A percentile compares a stretch with the other conserved stretches of the same genome.
Evolutionary conservation across 352 stramenopile species (phyloP).

Genomic region (Phytopythium montanum): DNA sequence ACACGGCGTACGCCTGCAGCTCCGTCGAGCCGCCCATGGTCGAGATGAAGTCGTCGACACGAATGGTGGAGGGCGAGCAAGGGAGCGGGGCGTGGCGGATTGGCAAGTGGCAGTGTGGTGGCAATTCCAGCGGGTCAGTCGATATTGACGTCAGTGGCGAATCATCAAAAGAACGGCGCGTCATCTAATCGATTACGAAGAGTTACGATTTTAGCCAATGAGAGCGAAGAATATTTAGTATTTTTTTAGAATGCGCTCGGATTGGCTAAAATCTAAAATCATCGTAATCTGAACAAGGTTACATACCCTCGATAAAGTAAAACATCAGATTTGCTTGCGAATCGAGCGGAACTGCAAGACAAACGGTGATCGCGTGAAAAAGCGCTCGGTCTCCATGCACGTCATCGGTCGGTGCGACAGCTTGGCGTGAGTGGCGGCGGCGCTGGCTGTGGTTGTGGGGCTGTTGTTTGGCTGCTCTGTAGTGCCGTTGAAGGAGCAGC

Average conservation of each 20-base stretch:
- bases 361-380: conserved; percentile 4
- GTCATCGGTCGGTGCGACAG: background rate
- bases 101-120: background rate
- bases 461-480: no score
- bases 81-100: background rate
- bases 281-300: background rate
- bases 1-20: conserved; percentile 28
- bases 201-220: conserved; percentile 22
- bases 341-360: background rate
- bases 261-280: background rate
- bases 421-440: background rate
- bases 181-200: conserved; percentile 16
- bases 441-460: background rate
- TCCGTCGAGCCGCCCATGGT: conserved; percentile 24
- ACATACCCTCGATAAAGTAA: background rate
- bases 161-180: background rate
- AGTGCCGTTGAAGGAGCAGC: no score
- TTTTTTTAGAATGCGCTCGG: conserved; percentile 10
- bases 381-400: no score
- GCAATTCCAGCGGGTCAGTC: no score
- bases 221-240: no score
- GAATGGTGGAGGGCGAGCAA: background rate
- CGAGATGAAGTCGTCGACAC: background rate
- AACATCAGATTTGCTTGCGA: background rate
- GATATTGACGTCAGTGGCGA: background rate